Conservation (phyloP, 495 filamentous ascomycete genomes). For the Podospora tetraspora region DNA sequence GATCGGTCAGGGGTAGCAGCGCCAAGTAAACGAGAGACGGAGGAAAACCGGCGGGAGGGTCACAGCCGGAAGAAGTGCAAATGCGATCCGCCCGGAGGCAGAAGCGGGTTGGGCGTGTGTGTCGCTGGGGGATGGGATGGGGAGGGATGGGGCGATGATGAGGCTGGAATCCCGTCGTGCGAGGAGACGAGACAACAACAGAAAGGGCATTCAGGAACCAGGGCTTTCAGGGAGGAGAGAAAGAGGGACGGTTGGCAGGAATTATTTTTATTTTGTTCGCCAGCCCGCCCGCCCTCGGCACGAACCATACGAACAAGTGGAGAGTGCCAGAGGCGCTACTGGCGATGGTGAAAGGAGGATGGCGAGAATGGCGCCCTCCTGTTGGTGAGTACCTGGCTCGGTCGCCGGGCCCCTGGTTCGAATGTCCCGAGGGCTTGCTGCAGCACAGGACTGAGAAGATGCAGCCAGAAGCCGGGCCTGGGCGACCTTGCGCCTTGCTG, state of each 20-base stretch:
- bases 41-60: neutral
- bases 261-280: constrained; percentile 32
- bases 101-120: neutral
- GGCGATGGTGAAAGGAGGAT: constrained; percentile 15
- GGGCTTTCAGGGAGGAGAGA: constrained; percentile 4
- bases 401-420: constrained; percentile 5
- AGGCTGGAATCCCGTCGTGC: neutral
- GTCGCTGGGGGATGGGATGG: neutral
- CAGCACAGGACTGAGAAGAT: neutral
- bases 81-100: constrained; percentile 4
- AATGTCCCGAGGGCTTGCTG: constrained; percentile 4
- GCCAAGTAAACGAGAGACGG: neutral
- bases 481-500: neutral
- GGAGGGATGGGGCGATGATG: neutral
- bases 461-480: neutral
- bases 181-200: constrained; percentile 9
- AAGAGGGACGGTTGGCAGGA: constrained; percentile 21
- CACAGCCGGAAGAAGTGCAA: constrained; percentile 11
- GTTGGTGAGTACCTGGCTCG: constrained; percentile 19
- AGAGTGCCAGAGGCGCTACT: constrained; percentile 24
- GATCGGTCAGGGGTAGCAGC: neutral
- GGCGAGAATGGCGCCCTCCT: constrained; percentile 22
- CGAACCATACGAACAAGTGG: constrained; percentile 18
- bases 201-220: neutral
- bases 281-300: constrained; percentile 9